Conservation (phyloP, 257 asterid species). For the Nicotiana tomentosiformis region DNA sequence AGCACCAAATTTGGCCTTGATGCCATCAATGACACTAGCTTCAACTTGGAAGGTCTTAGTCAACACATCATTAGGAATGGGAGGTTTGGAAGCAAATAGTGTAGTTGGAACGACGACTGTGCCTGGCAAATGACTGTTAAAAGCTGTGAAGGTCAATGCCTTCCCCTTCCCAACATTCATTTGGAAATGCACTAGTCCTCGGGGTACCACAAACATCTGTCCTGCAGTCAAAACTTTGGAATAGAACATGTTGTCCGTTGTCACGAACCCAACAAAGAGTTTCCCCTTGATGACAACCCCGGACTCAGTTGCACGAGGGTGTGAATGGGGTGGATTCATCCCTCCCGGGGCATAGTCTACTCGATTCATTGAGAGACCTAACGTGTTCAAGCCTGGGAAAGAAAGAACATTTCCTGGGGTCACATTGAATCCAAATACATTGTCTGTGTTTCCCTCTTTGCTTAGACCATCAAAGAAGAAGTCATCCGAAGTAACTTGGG, state of each 20-base stretch:
- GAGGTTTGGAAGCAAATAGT: conserved; percentile 46
- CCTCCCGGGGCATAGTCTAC: conserved; percentile 44
- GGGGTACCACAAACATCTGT: conserved; percentile 51
- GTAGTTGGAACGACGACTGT: conserved; percentile 14
- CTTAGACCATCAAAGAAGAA: conserved; percentile 50
- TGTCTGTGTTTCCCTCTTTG: conserved; percentile 26
- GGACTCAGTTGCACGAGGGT: conserved; percentile 50
- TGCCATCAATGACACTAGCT: conserved; percentile 27
- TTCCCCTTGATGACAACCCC: conserved; percentile 43
- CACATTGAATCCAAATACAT: conserved; percentile 18
- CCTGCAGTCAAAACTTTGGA: conserved; percentile 35
- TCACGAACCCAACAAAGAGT: conserved; percentile 43
- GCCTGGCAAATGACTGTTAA: conserved; percentile 62
- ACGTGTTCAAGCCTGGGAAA: conserved; percentile 58
- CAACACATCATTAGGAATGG: conserved; percentile 47
- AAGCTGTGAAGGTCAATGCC: conserved; percentile 41
- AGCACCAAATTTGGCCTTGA: conserved; percentile 40
- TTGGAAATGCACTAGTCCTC: conserved; percentile 54
- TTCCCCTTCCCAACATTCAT: conserved; percentile 45
- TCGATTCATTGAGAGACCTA: conserved; percentile 54
- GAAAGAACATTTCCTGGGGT: conserved; percentile 26
- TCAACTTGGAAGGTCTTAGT: conserved; percentile 44
- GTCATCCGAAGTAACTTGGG: conserved; percentile 40
- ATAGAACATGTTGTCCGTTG: conserved; percentile 30
- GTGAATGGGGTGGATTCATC: conserved; percentile 49